Conservation (phyloP, 192 early-diverging fungal genomes). For the Coemansia sp. region DNA sequence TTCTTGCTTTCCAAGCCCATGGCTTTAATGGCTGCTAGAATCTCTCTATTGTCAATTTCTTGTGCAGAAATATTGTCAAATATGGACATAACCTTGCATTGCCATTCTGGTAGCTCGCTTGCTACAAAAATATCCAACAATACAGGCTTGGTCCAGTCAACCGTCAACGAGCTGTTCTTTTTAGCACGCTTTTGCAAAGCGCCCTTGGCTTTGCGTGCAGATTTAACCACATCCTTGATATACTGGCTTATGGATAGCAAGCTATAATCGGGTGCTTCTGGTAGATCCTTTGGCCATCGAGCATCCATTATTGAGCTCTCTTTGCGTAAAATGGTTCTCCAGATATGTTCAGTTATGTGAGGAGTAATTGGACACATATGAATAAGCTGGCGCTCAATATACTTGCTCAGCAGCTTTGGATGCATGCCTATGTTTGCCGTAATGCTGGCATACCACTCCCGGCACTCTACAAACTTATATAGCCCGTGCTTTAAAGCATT, state of each 20-base stretch:
- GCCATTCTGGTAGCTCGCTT: slow-evolving; percentile 88
- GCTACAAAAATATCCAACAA: slow-evolving; percentile 79
- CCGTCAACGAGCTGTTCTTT: slow-evolving; percentile 66
- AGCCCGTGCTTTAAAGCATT: slow-evolving; percentile 89
- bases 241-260: slow-evolving; percentile 78
- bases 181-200: slow-evolving; percentile 60
- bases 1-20: slow-evolving; percentile 89
- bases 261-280: slow-evolving; percentile 62
- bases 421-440: slow-evolving; percentile 78
- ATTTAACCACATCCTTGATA: slow-evolving; percentile 68
- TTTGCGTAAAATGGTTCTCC: slow-evolving; percentile 77
- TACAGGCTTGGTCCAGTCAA: slow-evolving; percentile 64
- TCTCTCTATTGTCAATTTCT: slow-evolving; percentile 72
- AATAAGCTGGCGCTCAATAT: slow-evolving; percentile 82
- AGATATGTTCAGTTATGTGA: slow-evolving; percentile 93
- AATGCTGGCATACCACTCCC: slow-evolving; percentile 86
- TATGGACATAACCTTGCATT: slow-evolving; percentile 66
- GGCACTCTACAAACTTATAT: slow-evolving; percentile 82
- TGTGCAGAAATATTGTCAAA: slow-evolving; percentile 56
- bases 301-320: slow-evolving; percentile 66
- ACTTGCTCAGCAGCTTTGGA: slow-evolving; percentile 74
- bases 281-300: slow-evolving; percentile 59
- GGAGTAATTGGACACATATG: slow-evolving; percentile 85
- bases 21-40: slow-evolving; percentile 62
- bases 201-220: slow-evolving; percentile 77